Base-by-base conservation (phyloP, 2,329 filamentous ascomycete species). In the Cytospora chrysosperma region DNA sequence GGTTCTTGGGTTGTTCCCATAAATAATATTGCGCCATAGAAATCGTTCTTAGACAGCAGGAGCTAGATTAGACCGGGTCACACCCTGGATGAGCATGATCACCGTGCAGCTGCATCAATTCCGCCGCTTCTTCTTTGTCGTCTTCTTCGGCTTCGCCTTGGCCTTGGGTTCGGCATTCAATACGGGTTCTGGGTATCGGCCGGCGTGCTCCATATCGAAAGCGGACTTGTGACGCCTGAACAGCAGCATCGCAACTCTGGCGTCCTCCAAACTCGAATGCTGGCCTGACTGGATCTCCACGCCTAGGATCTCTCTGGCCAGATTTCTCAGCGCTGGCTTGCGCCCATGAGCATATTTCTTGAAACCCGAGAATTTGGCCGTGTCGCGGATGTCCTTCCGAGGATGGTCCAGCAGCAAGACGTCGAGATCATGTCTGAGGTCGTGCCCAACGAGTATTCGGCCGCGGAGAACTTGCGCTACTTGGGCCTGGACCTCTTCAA, bases 221-320 rank as follows among this genome's bases (percentile, higher is more conserved):
- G 83, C 90, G 21, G 88, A 82, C 78, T 97, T 98, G 74, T 93
- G 86, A 68, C 87, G 85, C 66, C 91, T 84, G 72, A 96, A 98
- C 50, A 99, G 78, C 62, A 94, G 78, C 93, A 99, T 98, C 0
- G 93, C 89, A 6, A 91, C 92, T 68, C 92, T 82, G 1, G 95
- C 95, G 79, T 99, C 95, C 78, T 89, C 81, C 67, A 89, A 78
- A 73, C 87, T 90, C 1, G 86, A 89, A 73, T 90, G 88, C 28
- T 83, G 78, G 1, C 86, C 87, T 24, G 75, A 77, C 68, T 90
- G 88, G 59, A 90, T 88, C 56, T 88, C 85, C 6, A 88, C 75
- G 0, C 81, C 81, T 1, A 90, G 72, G 9, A 88, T 72, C 71
- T 87, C 80, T 63, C 78, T 78, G 1, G 85, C 84, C 28, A 90